Evolutionary conservation across 208 protist genomes (phyloP), one percentile per base, ranked within the genome.

Genomic region (Crithidia brevicula): DNA sequence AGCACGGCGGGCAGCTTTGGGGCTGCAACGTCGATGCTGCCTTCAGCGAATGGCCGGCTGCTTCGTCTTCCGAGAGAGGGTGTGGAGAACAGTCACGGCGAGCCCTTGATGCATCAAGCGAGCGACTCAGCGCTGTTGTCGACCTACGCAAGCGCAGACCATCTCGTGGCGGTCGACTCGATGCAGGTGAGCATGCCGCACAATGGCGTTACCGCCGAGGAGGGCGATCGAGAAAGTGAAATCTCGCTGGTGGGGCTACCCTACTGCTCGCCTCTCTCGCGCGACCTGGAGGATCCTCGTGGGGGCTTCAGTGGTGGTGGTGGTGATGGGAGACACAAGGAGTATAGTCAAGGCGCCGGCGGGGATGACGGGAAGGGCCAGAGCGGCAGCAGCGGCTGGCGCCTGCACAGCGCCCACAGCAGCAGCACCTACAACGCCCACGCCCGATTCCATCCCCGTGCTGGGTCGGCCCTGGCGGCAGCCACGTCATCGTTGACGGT

Each of bases 51-150:
- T 20, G 52, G 52, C 9, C 27, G 23, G n/a, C 4, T 43, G 30
- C 6, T 58, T 16, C 4, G 16, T 13, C 9, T 20, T 6, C 13
- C 42, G 20, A 9, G 42, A 6, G 42, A 47, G 13, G 42, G 42
- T 7, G 16, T 8, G 20, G 42, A 38, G 4, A 22, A 36, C 28
- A 56, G 28, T 30, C 28, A 31, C 50, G 13, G 15, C 30, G 33
- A 30, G 10, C 33, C 59, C 31, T 3, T 33, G 10, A 9, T 28
- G 59, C 59, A 40, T 1, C 59, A 65, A 10, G 9, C 1, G 15
- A 54, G 46, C 9, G 59, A 65, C 28, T 65, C 59, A 2, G 33
- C 45, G n/a, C 45, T 65, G 43, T 22, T 42, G 20, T 54, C 45
- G 23, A n/a, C 43, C 3, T 52, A 8, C 33, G 45, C 31, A 5